Conservation (phyloP, 1,284 basidiomycete genomes). For the Trichosporon coremiiforme region DNA sequence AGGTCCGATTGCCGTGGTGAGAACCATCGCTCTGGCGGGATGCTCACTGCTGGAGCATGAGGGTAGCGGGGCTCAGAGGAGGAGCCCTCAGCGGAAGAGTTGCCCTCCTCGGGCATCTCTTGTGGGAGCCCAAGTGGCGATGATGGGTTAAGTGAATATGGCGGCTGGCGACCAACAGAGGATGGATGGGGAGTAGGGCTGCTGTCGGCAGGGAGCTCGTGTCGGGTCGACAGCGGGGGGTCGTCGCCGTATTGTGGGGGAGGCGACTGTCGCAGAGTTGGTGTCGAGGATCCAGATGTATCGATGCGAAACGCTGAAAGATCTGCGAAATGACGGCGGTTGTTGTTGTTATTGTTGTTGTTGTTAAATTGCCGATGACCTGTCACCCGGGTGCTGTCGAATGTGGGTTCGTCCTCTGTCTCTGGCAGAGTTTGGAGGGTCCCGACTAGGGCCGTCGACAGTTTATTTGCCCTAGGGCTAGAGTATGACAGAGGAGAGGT, state of each 20-base stretch:
- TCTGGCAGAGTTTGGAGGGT: constrained; percentile 12
- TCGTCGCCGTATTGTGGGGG: background rate
- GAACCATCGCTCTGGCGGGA: constrained; percentile 2
- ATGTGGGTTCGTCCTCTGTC: background rate
- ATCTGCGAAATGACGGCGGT: background rate
- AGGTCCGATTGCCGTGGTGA: constrained; percentile 23
- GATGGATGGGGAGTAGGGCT: background rate
- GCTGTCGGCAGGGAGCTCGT: background rate
- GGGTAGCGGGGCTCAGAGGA: constrained; percentile 17
- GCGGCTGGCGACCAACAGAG: constrained; percentile 12
- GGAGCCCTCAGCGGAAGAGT: constrained; percentile 18
- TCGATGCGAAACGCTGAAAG: background rate
- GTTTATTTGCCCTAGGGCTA: constrained; percentile 2
- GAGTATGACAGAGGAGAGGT: background rate
- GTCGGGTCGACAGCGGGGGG: background rate
- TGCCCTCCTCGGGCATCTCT: constrained; percentile 17
- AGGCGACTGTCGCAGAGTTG: background rate
- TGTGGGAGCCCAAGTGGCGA: constrained; percentile 13
- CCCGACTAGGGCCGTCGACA: background rate
- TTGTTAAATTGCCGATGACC: constrained; percentile 12
- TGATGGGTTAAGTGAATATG: background rate
- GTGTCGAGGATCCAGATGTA: background rate
- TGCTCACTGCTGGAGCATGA: constrained; percentile 18
- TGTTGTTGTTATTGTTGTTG: constrained; percentile 20
- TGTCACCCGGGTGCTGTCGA: background rate